Evolutionary conservation across 176 grass and related monocot genomes (phyloP).

Genomic region (Aegilops longissima): DNA sequence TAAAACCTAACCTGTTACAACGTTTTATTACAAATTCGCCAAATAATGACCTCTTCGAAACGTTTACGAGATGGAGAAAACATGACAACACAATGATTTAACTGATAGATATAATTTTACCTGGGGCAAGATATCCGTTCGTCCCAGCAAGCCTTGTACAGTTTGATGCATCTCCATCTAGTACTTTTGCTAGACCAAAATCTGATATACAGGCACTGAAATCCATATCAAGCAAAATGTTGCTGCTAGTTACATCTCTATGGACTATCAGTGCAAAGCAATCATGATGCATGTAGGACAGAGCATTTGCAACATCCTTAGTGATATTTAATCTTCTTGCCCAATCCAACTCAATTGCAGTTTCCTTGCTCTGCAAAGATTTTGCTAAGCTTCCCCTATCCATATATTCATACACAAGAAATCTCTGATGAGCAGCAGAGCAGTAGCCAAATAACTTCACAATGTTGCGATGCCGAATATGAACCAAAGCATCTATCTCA

Average conservation of each 20-base stretch:
- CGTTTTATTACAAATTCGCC: background rate
- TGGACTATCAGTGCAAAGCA: constrained; percentile 1
- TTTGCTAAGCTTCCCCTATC: background rate
- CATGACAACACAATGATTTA: background rate
- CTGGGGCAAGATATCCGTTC: constrained; percentile 7
- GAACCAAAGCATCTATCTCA: background rate
- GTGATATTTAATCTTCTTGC: background rate
- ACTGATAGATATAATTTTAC: background rate
- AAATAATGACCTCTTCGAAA: background rate
- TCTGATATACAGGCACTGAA: background rate
- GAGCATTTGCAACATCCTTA: constrained; percentile 3
- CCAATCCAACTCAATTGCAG: constrained; percentile 3
- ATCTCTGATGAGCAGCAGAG: background rate
- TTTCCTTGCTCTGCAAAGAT: constrained; percentile 2
- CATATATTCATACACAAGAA: constrained; percentile 10
- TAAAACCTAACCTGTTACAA: background rate
- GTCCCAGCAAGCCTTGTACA: constrained; percentile 2
- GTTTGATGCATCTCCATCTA: constrained; percentile 3
- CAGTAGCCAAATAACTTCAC: constrained; percentile 10
- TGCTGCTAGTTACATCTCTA: constrained; percentile 13
- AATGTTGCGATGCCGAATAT: background rate
- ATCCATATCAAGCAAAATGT: background rate
- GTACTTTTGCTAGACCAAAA: constrained; percentile 8
- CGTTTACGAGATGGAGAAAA: background rate
- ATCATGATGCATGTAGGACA: constrained; percentile 5